A percentile compares a stretch with the other conserved stretches of the same genome.
Evolutionary conservation across 2,329 filamentous ascomycete genomes (phyloP).

Genomic region (Pseudocercospora crystallina): DNA sequence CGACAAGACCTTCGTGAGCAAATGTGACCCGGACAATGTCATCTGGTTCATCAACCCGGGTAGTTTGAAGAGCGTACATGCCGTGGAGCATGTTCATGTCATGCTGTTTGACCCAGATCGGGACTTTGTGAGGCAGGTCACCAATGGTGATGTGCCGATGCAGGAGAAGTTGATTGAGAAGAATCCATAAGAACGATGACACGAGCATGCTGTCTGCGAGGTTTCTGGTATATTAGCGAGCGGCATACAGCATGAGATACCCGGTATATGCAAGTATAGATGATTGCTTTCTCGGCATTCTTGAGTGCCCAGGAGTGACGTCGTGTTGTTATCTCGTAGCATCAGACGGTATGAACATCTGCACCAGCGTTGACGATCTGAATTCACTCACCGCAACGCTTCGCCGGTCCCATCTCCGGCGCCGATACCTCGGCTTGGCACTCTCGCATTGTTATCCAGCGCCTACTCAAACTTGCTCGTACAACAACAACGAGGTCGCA

Average conservation of each 20-base stretch:
- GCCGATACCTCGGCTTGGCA: too few species aligned
- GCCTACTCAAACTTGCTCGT: neutral
- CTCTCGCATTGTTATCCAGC: neutral
- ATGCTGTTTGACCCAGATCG: slow-evolving; percentile 79
- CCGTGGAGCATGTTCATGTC: slow-evolving; percentile 92
- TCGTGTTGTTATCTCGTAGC: too few species aligned
- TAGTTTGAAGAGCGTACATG: slow-evolving; percentile 77
- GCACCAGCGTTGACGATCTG: too few species aligned
- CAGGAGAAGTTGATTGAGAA: slow-evolving; percentile 27
- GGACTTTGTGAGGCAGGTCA: slow-evolving; percentile 68
- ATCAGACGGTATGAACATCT: too few species aligned
- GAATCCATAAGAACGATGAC: neutral
- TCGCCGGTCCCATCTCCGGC: too few species aligned
- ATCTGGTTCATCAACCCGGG: slow-evolving; percentile 95
- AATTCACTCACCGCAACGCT: too few species aligned
- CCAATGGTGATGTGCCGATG: slow-evolving; percentile 70
- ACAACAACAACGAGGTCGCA: neutral
- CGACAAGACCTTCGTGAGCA: slow-evolving; percentile 60
- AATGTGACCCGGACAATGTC: slow-evolving; percentile 50
- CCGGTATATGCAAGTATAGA: too few species aligned
- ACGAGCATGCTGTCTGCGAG: too few species aligned
- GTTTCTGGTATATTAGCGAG: too few species aligned
- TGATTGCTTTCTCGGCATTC: too few species aligned
- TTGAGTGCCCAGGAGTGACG: too few species aligned
- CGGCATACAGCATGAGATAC: too few species aligned